A percentile compares a stretch with the other conserved stretches of the same genome.
These are phyloP conservation scores for Euphorbia peplus DNA, from an alignment of 345 rosid species.

Conservation along the genomic window DNA sequence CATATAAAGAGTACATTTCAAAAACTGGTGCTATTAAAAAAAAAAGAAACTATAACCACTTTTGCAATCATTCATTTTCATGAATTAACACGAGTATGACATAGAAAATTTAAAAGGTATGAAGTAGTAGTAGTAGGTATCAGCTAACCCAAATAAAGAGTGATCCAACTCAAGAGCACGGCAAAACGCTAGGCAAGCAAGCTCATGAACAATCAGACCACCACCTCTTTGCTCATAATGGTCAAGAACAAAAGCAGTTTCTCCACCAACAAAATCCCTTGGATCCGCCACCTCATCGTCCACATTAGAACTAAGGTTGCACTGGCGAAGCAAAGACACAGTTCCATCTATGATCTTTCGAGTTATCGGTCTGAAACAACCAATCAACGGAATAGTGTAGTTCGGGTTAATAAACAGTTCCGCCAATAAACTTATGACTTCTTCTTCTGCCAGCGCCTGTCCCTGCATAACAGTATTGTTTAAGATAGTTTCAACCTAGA, in stretches of 20 bases:
- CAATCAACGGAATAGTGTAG: constrained; percentile 60
- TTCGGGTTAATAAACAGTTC: constrained; percentile 66
- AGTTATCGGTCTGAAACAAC: constrained; percentile 58
- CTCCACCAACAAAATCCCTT: constrained; percentile 32
- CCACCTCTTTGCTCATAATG: constrained; percentile 47
- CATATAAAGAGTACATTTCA: background rate
- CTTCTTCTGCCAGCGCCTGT: constrained; percentile 42
- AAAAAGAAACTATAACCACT: background rate
- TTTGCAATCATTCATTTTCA: background rate
- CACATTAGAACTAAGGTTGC: constrained; percentile 45
- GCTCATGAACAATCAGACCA: constrained; percentile 77
- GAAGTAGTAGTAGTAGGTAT: background rate
- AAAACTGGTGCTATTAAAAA: background rate
- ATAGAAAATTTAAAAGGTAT: background rate
- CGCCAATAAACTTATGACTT: constrained; percentile 46
- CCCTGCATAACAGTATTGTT: constrained; percentile 35
- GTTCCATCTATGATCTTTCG: constrained; percentile 54
- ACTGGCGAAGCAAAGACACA: constrained; percentile 48
- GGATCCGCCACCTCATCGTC: constrained; percentile 17
- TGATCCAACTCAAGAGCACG: constrained; percentile 75
- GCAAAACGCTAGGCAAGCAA: constrained; percentile 80
- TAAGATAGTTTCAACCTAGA: background rate
- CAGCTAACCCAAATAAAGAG: constrained; percentile 54
- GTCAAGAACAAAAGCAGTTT: constrained; percentile 47
- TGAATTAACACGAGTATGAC: background rate